These are phyloP conservation scores for Saccharomycopsis malanga DNA, from an alignment of 805 yeast species.

Conservation along the genomic window DNA sequence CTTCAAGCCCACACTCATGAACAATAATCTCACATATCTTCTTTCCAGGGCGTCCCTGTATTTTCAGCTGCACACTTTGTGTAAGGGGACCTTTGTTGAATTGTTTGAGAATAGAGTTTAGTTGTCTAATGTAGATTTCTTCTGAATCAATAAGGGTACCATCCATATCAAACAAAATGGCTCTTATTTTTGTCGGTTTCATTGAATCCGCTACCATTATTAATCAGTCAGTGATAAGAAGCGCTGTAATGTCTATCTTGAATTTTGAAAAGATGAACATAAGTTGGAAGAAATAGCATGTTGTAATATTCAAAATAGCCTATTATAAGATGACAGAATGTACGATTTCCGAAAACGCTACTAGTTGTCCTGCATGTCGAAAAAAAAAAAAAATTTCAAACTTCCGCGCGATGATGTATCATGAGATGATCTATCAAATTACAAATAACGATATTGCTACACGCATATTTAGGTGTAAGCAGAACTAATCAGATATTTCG, in stretches of 20 bases:
- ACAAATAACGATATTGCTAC: too few species aligned
- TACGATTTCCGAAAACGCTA: background rate
- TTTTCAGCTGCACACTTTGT: slow-evolving; percentile 80
- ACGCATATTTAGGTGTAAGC: too few species aligned
- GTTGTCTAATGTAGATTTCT: slow-evolving; percentile 61
- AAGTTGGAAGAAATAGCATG: background rate
- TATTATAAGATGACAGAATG: background rate
- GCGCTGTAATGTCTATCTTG: background rate
- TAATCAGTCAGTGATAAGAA: background rate
- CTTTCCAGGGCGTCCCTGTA: slow-evolving; percentile 90
- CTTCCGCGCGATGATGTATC: too few species aligned
- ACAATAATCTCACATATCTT: slow-evolving; percentile 63
- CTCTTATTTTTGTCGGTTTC: slow-evolving; percentile 36
- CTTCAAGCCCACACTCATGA: slow-evolving; percentile 59
- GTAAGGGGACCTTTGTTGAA: slow-evolving; percentile 75
- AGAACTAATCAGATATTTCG: too few species aligned
- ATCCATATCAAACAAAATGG: slow-evolving; percentile 86
- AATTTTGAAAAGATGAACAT: too few species aligned
- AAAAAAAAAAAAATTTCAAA: too few species aligned
- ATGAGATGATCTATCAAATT: too few species aligned
- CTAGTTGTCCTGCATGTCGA: background rate
- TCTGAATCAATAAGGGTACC: slow-evolving; percentile 90
- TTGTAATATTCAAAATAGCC: background rate
- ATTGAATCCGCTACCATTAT: background rate
- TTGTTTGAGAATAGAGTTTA: slow-evolving; percentile 20